These are phyloP conservation scores for Thraustochytrium striatum DNA, from an alignment of 352 stramenopile species.

Conservation along the genomic window DNA sequence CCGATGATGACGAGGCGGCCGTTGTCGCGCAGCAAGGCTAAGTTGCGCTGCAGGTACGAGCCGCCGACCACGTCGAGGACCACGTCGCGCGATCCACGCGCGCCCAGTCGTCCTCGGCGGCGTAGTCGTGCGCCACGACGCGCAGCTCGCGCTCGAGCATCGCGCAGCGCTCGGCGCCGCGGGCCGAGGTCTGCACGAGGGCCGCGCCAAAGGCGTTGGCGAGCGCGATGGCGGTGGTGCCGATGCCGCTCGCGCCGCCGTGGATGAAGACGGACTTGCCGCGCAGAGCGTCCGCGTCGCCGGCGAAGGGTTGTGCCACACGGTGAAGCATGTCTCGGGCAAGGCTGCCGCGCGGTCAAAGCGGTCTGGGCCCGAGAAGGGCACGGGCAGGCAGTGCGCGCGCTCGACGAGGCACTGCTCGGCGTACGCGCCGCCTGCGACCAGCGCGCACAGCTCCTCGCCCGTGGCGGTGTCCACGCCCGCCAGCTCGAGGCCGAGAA, in stretches of 20 bases:
- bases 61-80: slow-evolving; percentile 59
- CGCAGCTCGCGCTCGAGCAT: slow-evolving; percentile 40
- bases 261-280: slow-evolving; percentile 56
- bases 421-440: slow-evolving; percentile 56
- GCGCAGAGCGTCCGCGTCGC: slow-evolving; percentile 42
- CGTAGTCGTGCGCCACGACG: slow-evolving; percentile 47
- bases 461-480: slow-evolving; percentile 49
- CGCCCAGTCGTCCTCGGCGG: slow-evolving; percentile 47
- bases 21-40: slow-evolving; percentile 54
- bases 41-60: slow-evolving; percentile 55
- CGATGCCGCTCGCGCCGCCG: slow-evolving; percentile 55
- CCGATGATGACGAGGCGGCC: slow-evolving; percentile 57
- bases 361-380: not conserved
- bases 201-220: slow-evolving; percentile 52
- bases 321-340: slow-evolving; percentile 57
- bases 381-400: slow-evolving; percentile 27
- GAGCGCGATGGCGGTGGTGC: slow-evolving; percentile 56
- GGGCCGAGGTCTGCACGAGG: slow-evolving; percentile 51
- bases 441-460: slow-evolving; percentile 56
- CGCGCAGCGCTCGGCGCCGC: slow-evolving; percentile 51
- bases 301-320: slow-evolving; percentile 57
- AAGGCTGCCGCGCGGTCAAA: slow-evolving; percentile 53
- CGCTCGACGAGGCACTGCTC: slow-evolving; percentile 50
- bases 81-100: slow-evolving; percentile 51
- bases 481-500: slow-evolving; percentile 56